Conservation (phyloP, 1,139 yeast species). For the Candida sp. region DNA sequence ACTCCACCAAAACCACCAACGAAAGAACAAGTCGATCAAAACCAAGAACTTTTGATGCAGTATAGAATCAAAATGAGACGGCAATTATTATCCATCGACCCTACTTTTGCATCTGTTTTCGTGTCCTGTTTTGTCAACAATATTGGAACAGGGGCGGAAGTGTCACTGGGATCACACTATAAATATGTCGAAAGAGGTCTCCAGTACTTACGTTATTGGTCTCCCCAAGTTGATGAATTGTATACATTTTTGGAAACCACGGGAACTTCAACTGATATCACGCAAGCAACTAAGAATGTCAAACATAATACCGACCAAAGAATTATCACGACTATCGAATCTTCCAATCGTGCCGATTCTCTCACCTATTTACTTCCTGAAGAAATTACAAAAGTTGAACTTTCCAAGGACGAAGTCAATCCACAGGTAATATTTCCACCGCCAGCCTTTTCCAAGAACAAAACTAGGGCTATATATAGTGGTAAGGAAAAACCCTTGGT, state of each 20-base stretch:
- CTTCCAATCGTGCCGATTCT: not conserved
- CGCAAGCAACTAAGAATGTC: slow-evolving; percentile 4
- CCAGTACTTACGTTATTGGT: slow-evolving; percentile 15
- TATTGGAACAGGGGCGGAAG: slow-evolving; percentile 23
- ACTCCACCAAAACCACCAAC: slow-evolving; percentile 35
- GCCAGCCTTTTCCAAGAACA: slow-evolving; percentile 19
- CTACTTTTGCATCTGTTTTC: slow-evolving; percentile 25
- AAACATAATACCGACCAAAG: slow-evolving; percentile 14
- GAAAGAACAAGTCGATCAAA: slow-evolving; percentile 17
- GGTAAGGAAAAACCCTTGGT: slow-evolving; percentile 25
- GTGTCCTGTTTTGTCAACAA: slow-evolving; percentile 26
- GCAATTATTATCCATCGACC: slow-evolving; percentile 26
- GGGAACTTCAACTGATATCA: slow-evolving; percentile 4
- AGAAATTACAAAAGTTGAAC: slow-evolving; percentile 7
- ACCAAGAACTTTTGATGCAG: slow-evolving; percentile 16
- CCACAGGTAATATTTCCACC: slow-evolving; percentile 34
- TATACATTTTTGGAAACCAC: slow-evolving; percentile 12
- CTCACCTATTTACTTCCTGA: slow-evolving; percentile 12
- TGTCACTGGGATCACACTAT: slow-evolving; percentile 25
- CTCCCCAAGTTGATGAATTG: slow-evolving; percentile 29
- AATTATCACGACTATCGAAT: slow-evolving; percentile 7
- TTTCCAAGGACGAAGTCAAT: slow-evolving; percentile 15
- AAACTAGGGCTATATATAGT: slow-evolving; percentile 20
- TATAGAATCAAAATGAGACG: slow-evolving; percentile 16
- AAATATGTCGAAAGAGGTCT: slow-evolving; percentile 27